These are phyloP conservation scores for Ogataea hybrid DNA, from an alignment of 1,139 yeast species.

Conservation along the genomic window DNA sequence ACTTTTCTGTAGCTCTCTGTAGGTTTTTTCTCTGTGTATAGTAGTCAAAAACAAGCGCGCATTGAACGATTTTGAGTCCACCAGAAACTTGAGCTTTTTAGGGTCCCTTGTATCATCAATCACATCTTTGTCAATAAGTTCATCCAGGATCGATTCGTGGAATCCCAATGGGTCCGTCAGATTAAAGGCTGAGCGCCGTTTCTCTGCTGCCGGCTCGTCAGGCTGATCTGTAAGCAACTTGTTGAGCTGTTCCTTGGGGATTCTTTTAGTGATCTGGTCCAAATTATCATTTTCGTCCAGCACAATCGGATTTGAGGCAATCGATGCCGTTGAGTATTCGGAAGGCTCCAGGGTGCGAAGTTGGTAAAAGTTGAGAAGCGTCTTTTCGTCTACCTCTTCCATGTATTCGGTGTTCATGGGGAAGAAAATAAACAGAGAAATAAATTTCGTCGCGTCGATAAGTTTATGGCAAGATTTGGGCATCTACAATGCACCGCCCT, in stretches of 20 bases:
- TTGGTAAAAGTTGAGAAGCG: constrained; percentile 39
- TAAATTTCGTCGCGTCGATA: constrained; percentile 6
- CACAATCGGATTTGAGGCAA: constrained; percentile 23
- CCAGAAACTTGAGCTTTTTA: constrained; percentile 51
- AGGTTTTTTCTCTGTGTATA: constrained; percentile 69
- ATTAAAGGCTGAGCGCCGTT: constrained; percentile 17
- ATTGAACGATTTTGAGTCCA: constrained; percentile 71
- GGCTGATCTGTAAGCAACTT: constrained; percentile 32
- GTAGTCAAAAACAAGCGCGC: constrained; percentile 67
- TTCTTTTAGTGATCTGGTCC: constrained; percentile 28
- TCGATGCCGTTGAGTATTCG: constrained; percentile 37
- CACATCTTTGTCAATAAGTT: constrained; percentile 40
- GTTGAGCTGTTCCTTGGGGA: constrained; percentile 36
- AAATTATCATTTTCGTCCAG: constrained; percentile 23
- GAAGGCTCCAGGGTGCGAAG: constrained; percentile 39
- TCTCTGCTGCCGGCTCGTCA: constrained; percentile 19
- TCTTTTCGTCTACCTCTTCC: constrained; percentile 27
- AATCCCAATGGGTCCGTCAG: constrained; percentile 54
- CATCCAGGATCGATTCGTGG: constrained; percentile 43
- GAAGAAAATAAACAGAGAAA: constrained; percentile 9
- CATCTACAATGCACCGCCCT: too few species aligned
- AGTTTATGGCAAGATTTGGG: background rate
- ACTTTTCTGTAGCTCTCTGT: constrained; percentile 56
- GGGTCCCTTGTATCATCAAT: constrained; percentile 41
- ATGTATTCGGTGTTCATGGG: constrained; percentile 5